phyloP scores from a whole-genome alignment of 2,329 filamentous ascomycete species.

The Colletotrichum acutatum region DNA sequence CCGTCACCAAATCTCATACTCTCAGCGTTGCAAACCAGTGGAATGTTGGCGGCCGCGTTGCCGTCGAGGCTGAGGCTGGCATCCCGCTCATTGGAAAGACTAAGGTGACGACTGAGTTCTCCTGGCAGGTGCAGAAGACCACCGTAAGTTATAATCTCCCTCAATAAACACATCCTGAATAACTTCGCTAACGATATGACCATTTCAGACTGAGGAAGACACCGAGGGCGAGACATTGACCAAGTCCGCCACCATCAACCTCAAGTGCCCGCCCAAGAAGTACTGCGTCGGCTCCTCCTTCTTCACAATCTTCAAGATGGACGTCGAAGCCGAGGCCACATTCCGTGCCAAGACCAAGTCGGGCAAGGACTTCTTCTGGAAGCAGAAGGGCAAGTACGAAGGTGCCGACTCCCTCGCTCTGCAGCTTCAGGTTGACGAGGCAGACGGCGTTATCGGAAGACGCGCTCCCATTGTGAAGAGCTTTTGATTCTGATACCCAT shows the following conservation, averaged over 20 bases:
- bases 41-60: slow-evolving; percentile 21
- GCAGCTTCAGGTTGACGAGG: slow-evolving; percentile 33
- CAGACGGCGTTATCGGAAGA: slow-evolving; percentile 4
- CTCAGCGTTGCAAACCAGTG: slow-evolving; percentile 21
- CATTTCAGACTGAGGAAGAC: slow-evolving; percentile 10
- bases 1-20: slow-evolving; percentile 28
- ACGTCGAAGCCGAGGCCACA: slow-evolving; percentile 35
- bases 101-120: slow-evolving; percentile 18
- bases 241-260: slow-evolving; percentile 32
- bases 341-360: slow-evolving; percentile 30
- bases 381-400: slow-evolving; percentile 28
- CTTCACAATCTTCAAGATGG: slow-evolving; percentile 35
- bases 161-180: background rate
- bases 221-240: slow-evolving; percentile 26
- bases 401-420: slow-evolving; percentile 33
- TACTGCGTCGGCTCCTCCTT: slow-evolving; percentile 35
- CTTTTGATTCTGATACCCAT: background rate
- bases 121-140: slow-evolving; percentile 25
- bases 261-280: slow-evolving; percentile 33
- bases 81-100: slow-evolving; percentile 23
- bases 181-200: background rate
- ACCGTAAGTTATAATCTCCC: slow-evolving; percentile 7
- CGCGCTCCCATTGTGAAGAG: background rate
- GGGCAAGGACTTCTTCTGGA: slow-evolving; percentile 29
- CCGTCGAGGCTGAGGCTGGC: slow-evolving; percentile 22